Conservation (phyloP, 192 early-diverging fungal species). For the Coemansia sp. region DNA sequence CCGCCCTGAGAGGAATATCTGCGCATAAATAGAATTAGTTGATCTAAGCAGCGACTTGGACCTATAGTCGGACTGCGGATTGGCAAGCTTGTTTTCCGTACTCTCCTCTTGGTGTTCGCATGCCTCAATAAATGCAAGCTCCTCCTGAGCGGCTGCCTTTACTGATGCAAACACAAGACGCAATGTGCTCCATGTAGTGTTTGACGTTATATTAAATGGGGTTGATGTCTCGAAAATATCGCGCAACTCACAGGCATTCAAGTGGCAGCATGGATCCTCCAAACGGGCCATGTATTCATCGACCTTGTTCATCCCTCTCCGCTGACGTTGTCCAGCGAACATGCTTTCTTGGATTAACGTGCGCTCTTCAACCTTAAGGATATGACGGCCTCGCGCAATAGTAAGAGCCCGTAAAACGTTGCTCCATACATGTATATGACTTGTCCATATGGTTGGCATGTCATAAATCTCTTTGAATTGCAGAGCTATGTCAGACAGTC, state of each 20-base stretch:
- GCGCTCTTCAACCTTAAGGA: conserved; percentile 43
- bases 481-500: conserved; percentile 1
- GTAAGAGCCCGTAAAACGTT: conserved; percentile 44
- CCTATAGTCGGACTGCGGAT: conserved; percentile 4
- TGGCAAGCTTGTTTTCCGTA: conserved; percentile 3
- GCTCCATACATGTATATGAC: conserved; percentile 44
- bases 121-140: conserved; percentile 3
- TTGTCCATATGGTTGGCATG: conserved; percentile 28
- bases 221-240: conserved; percentile 26
- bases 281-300: conserved; percentile 32
- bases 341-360: conserved; percentile 50
- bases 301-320: conserved; percentile 38
- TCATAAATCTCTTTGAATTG: conserved; percentile 20
- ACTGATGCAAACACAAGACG: conserved; percentile 25
- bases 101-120: conserved; percentile 11
- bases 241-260: conserved; percentile 1
- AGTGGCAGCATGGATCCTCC: conserved; percentile 15
- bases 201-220: conserved; percentile 40
- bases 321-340: conserved; percentile 48
- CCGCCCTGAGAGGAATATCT: conserved; percentile 13
- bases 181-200: conserved; percentile 35
- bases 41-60: conserved; percentile 15
- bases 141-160: conserved; percentile 11
- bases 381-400: conserved; percentile 38
- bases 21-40: conserved; percentile 17